Evolutionary conservation across 1,284 basidiomycete species (phyloP).

Genomic region (Tilletiopsis washingtonensis): DNA sequence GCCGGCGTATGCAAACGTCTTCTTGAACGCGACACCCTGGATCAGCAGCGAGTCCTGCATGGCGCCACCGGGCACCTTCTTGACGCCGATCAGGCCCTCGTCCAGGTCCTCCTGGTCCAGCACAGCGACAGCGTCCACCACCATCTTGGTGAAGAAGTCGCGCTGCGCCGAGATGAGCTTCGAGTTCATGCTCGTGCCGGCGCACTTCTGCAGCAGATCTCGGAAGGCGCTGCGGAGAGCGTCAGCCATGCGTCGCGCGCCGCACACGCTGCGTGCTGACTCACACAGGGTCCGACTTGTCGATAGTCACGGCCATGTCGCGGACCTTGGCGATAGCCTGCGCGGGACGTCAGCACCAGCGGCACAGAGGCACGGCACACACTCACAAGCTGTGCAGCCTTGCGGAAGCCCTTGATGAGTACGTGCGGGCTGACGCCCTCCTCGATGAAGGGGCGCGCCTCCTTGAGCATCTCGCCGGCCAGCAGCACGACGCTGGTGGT

Average conservation of each 20-base stretch:
- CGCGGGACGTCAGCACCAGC: not conserved
- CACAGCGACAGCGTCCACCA: conserved; percentile 76
- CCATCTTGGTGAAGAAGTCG: conserved; percentile 98
- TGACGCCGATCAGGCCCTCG: conserved; percentile 93
- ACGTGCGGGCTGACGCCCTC: conserved; percentile 96
- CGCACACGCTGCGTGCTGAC: too few relatives aligned
- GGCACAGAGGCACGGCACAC: too few relatives aligned
- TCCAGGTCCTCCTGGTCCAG: conserved; percentile 89
- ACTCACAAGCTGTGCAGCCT: conserved; percentile 74
- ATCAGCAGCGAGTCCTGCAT: conserved; percentile 81
- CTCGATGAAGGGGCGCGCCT: conserved; percentile 83
- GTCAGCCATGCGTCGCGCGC: too few relatives aligned
- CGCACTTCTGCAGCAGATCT: conserved; percentile 88
- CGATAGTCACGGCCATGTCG: conserved; percentile 80
- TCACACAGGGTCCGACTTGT: conserved; percentile 72
- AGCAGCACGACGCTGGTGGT: conserved; percentile 92
- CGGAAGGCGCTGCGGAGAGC: conserved; percentile 76
- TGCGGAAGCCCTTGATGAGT: conserved; percentile 91
- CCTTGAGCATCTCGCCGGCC: conserved; percentile 89
- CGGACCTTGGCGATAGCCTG: conserved; percentile 76
- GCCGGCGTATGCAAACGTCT: conserved; percentile 98
- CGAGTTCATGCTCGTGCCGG: conserved; percentile 97
- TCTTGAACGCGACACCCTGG: conserved; percentile 98
- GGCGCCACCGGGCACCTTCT: conserved; percentile 97
- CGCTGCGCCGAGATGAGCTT: conserved; percentile 99